phyloP scores from a whole-genome alignment of 805 yeast genomes.

The Citeromyces nyonsensis region DNA sequence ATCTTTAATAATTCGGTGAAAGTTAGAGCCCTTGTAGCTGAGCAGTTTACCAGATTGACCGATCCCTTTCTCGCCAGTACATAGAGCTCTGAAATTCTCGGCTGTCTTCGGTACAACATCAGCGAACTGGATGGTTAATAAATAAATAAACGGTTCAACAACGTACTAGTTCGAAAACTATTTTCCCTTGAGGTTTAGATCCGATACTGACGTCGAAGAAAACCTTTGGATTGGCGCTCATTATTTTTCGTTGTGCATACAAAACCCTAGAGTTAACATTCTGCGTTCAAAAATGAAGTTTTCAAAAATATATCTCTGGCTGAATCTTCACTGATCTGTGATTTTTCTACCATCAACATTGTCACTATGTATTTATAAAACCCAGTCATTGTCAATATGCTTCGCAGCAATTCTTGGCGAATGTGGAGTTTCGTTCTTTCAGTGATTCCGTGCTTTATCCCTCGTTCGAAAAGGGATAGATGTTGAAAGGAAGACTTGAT shows the following conservation, averaged over 20 bases:
- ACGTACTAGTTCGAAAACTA: slow-evolving; percentile 52
- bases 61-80: slow-evolving; percentile 77
- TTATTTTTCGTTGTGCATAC: not conserved
- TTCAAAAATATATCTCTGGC: no score
- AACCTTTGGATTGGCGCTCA: slow-evolving; percentile 29
- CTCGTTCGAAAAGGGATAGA: no score
- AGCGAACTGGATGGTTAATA: slow-evolving; percentile 14
- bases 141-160: not conserved
- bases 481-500: no score
- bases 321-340: no score
- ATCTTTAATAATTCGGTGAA: slow-evolving; percentile 81
- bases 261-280: no score
- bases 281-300: no score
- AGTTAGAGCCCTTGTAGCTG: slow-evolving; percentile 69
- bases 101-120: slow-evolving; percentile 80
- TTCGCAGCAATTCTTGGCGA: no score
- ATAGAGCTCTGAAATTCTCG: slow-evolving; percentile 76
- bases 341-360: no score
- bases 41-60: slow-evolving; percentile 50
- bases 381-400: no score
- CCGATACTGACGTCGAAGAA: slow-evolving; percentile 73
- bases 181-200: slow-evolving; percentile 54
- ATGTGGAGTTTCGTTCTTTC: no score
- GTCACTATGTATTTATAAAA: no score
- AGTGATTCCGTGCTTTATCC: no score